Evolutionary conservation across 2,329 filamentous ascomycete genomes (phyloP).

Genomic region (Dactylellina sp.): DNA sequence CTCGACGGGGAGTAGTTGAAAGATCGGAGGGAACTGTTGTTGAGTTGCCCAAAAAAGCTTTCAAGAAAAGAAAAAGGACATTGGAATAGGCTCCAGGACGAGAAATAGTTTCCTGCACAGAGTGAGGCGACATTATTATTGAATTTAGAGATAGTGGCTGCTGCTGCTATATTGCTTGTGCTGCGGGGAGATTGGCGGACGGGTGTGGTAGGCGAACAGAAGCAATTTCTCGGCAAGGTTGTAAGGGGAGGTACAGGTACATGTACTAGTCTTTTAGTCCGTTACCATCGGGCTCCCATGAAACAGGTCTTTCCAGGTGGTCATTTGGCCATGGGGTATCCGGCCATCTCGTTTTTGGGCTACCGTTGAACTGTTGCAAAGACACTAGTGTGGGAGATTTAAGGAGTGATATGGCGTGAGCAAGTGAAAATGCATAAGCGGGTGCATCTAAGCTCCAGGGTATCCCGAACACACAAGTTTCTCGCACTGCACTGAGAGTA

Average conservation of each 20-base stretch:
- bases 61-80: constrained; percentile 47
- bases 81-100: constrained; percentile 55
- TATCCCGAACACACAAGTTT: constrained; percentile 54
- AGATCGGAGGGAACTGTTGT: constrained; percentile 34
- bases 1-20: constrained; percentile 23
- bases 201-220: constrained; percentile 57
- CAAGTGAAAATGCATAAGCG: constrained; percentile 57
- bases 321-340: constrained; percentile 56
- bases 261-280: constrained; percentile 57
- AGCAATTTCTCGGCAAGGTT: constrained; percentile 58
- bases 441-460: constrained; percentile 57
- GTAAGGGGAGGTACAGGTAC: constrained; percentile 57
- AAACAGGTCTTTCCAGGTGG: constrained; percentile 57
- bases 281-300: constrained; percentile 57
- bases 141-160: constrained; percentile 58
- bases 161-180: constrained; percentile 58
- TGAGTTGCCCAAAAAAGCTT: constrained; percentile 54
- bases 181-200: constrained; percentile 57
- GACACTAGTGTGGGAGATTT: constrained; percentile 57
- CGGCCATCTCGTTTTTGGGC: constrained; percentile 55
- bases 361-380: constrained; percentile 57
- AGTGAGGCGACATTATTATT: constrained; percentile 57
- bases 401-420: constrained; percentile 57
- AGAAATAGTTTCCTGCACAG: constrained; percentile 53
- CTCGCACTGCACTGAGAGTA: constrained; percentile 41